Conservation (phyloP, 2,329 filamentous ascomycete species). For the Sordariomycetes sp. region DNA sequence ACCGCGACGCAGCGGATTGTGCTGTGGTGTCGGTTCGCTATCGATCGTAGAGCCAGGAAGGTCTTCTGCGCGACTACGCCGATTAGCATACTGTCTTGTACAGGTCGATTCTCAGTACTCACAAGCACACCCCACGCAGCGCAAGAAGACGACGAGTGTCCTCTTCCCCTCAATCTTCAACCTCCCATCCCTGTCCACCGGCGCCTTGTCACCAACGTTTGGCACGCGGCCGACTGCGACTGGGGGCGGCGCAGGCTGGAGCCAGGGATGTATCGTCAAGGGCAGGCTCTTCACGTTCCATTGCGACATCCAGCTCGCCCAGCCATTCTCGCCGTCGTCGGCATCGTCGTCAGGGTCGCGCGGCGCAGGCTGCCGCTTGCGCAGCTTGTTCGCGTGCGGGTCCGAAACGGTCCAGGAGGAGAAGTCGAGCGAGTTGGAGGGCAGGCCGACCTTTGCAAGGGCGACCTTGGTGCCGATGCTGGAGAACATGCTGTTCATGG, state of each 20-base stretch:
- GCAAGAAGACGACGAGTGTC: conserved; percentile 40
- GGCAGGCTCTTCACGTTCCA: conserved; percentile 32
- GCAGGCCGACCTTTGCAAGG: conserved; percentile 46
- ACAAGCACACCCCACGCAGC: conserved; percentile 49
- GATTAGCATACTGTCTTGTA: background rate
- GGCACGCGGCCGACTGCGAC: conserved; percentile 35
- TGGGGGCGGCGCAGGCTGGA: conserved; percentile 40
- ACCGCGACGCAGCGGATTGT: conserved; percentile 46
- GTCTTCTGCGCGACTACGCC: conserved; percentile 43
- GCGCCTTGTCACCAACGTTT: conserved; percentile 36
- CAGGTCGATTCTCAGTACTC: conserved; percentile 15
- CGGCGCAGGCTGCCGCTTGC: conserved; percentile 16
- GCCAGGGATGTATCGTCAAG: conserved; percentile 43
- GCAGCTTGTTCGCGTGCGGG: conserved; percentile 15
- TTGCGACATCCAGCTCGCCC: conserved; percentile 36
- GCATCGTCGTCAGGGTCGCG: conserved; percentile 18
- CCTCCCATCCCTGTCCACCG: conserved; percentile 34
- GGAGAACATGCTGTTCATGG: conserved; percentile 29
- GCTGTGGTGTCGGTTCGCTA: conserved; percentile 40
- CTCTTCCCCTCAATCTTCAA: conserved; percentile 31
- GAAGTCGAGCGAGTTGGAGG: conserved; percentile 38
- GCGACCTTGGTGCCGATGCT: conserved; percentile 48
- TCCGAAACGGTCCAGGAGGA: conserved; percentile 11
- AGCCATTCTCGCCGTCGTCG: conserved; percentile 17
- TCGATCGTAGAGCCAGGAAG: conserved; percentile 44